Evolutionary conservation across 306 rosid species (phyloP), one percentile per base, ranked within the genome.

Genomic region (Casuarina cunninghamiana): DNA sequence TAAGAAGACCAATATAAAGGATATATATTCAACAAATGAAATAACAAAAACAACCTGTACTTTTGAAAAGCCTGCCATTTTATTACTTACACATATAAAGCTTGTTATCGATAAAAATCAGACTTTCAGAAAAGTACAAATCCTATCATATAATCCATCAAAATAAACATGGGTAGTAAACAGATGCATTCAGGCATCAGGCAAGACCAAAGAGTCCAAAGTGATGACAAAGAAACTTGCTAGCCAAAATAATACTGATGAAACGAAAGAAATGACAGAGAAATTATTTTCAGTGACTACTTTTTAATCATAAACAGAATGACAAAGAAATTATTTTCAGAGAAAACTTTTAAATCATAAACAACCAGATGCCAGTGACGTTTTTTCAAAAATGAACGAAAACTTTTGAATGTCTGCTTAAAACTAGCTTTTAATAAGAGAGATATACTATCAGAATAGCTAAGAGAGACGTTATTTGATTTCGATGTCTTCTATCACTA

Each of bases 361-460:
- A 54, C 32, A 17, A 54, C 61, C 3, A 54, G 61, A 54, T n/a
- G 26, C 1, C 11, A 26, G n/a, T 54, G 61, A n/a, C 3, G 2
- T 5, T n/a, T 54, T 54, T 54, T 3, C 8, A 54, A 54, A 54
- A 54, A 3, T 7, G 26, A 19, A 54, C 2, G 10, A 37, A 5
- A 8, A 3, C 39, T 63, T 38, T 15, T 10, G 21, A 21, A 63
- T 16, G 44, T 35, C 45, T 32, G 8, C 46, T 63, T 37, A 63
- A 63, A 63, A 37, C 44, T 63, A 13, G 15, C 13, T 37, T 38
- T 39, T 63, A n/a, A 63, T 38, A 15, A 5, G 69, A 63, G 21
- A 38, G 11, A 63, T 63, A 44, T 38, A 62, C 69, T 44, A 63
- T 63, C 21, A 63, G 46, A 63, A 37, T 63, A 63, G 69, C 69